Evolutionary conservation across 129 eudicot species (phyloP).

Genomic region (Flaveria sonorensis): DNA sequence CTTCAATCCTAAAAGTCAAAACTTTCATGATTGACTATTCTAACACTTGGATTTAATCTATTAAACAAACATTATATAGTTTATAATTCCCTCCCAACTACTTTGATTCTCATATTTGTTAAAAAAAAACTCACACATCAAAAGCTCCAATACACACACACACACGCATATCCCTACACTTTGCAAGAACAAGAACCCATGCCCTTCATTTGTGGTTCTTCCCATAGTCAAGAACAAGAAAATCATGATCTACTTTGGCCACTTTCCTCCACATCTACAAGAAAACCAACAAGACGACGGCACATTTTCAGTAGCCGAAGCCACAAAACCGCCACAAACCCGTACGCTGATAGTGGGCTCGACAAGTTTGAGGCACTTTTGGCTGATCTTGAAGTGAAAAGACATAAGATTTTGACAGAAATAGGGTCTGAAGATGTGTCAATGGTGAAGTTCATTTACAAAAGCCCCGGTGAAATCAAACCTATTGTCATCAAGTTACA

Average conservation of each 20-base stretch:
- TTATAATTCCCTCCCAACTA: constrained; percentile 4
- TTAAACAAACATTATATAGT: constrained; percentile 25
- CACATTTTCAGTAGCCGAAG: constrained; percentile 25
- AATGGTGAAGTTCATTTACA: constrained; percentile 38
- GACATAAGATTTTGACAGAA: constrained; percentile 38
- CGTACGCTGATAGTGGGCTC: constrained; percentile 44
- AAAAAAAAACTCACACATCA: constrained; percentile 18
- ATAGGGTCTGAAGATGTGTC: constrained; percentile 41
- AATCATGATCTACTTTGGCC: constrained; percentile 34
- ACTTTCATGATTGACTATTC: constrained; percentile 37
- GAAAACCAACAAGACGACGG: constrained; percentile 15
- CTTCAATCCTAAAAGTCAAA: constrained; percentile 26
- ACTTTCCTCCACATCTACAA: constrained; percentile 17
- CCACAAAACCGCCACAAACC: constrained; percentile 36
- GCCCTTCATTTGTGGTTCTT: constrained; percentile 44
- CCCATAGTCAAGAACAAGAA: constrained; percentile 31
- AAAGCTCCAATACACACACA: constrained; percentile 20
- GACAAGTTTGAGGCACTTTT: constrained; percentile 53
- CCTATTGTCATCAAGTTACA: constrained; percentile 35
- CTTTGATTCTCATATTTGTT: constrained; percentile 21
- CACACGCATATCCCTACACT: not conserved
- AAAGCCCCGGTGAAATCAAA: constrained; percentile 15
- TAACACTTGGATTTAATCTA: constrained; percentile 35
- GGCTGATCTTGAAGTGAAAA: constrained; percentile 43
- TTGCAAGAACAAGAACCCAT: constrained; percentile 1